Evolutionary conservation across 1,284 basidiomycete genomes (phyloP).

Genomic region (Sphagnurus paluster): DNA sequence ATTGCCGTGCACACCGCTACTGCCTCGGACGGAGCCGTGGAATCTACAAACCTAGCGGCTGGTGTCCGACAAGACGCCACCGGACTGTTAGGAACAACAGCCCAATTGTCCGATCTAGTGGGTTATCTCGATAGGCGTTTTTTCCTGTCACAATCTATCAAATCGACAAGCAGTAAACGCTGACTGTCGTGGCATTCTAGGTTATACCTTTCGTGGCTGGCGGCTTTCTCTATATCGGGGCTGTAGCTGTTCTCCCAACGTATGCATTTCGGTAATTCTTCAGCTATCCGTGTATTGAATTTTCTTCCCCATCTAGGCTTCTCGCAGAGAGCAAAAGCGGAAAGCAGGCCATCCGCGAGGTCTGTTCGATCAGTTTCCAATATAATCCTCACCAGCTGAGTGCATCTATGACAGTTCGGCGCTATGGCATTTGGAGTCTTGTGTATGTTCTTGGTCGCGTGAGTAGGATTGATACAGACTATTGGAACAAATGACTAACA

Average conservation of each 20-base stretch:
- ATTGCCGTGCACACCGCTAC: conserved; percentile 80
- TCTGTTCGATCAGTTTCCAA: conserved; percentile 43
- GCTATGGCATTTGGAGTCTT: conserved; percentile 87
- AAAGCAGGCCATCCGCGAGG: conserved; percentile 85
- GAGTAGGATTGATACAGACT: conserved; percentile 41
- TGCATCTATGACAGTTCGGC: conserved; percentile 58
- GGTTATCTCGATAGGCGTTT: conserved; percentile 26
- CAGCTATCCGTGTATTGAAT: conserved; percentile 4
- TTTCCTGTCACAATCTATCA: conserved; percentile 2
- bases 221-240: conserved; percentile 91
- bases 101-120: conserved; percentile 75
- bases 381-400: conserved; percentile 8
- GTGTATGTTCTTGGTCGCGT: conserved; percentile 89
- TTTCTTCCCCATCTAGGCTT: conserved; percentile 49
- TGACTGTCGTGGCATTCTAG: conserved; percentile 37
- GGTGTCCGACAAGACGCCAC: conserved; percentile 69
- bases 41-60: conserved; percentile 59
- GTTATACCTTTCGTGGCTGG: conserved; percentile 91
- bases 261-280: conserved; percentile 39
- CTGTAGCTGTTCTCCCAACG: conserved; percentile 88
- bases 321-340: conserved; percentile 84
- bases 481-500: conserved; percentile 20
- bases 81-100: conserved; percentile 81
- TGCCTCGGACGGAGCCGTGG: conserved; percentile 42
- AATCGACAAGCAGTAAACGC: conserved; percentile 13